phyloP scores from a whole-genome alignment of 495 filamentous ascomycete species.

The Aspergillus sparsus region DNA sequence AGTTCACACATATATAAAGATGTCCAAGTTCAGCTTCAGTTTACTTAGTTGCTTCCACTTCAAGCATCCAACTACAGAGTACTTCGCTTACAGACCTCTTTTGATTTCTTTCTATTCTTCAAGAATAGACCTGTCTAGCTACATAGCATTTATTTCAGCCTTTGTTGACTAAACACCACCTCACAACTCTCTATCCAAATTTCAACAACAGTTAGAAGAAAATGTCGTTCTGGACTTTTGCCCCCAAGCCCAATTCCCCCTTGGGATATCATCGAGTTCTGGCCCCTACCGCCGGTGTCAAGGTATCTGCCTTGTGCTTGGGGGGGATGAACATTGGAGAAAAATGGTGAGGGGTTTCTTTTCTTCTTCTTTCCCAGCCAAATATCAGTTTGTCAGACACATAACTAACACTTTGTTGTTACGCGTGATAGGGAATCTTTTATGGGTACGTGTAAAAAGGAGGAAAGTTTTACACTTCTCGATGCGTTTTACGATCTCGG shows the following conservation, averaged over 20 bases:
- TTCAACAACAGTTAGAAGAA: background rate
- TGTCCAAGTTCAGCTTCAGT: no score
- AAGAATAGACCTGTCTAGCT: no score
- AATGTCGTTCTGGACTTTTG: conserved; percentile 17
- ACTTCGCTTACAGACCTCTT: no score
- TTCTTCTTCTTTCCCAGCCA: background rate
- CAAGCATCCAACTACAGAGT: no score
- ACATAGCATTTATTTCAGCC: no score
- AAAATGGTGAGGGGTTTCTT: conserved; percentile 4
- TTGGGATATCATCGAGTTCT: conserved; percentile 22
- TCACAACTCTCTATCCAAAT: background rate
- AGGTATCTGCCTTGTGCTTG: conserved; percentile 20
- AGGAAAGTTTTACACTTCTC: conserved; percentile 14
- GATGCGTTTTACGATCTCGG: conserved; percentile 19
- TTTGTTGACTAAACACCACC: background rate
- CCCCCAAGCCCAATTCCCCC: conserved; percentile 17
- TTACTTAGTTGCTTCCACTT: no score
- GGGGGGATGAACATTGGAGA: conserved; percentile 19
- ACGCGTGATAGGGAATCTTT: conserved; percentile 15
- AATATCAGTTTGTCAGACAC: background rate
- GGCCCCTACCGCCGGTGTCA: conserved; percentile 13
- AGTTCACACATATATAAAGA: no score
- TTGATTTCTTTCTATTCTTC: no score
- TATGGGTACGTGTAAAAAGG: conserved; percentile 20
- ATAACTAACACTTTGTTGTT: conserved; percentile 14